Conservation (phyloP, 2,329 filamentous ascomycete species). For the Massarina eburnea region DNA sequence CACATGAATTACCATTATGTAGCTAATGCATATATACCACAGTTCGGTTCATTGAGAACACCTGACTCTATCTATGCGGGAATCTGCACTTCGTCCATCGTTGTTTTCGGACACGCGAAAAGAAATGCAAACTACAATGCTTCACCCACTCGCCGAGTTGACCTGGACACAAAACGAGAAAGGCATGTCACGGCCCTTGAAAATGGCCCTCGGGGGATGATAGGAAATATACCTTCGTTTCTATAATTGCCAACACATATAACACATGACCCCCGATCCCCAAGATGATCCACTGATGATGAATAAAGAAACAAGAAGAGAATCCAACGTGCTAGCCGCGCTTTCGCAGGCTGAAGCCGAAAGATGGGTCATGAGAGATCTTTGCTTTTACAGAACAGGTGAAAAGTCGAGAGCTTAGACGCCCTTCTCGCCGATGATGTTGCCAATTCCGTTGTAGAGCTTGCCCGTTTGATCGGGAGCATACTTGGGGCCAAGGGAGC, state of each 20-base stretch:
- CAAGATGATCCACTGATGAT: slow-evolving; percentile 20
- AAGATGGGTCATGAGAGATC: background rate
- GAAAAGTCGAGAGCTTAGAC: slow-evolving; percentile 7
- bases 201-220: slow-evolving; percentile 19
- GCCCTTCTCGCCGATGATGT: slow-evolving; percentile 36
- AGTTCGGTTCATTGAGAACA: slow-evolving; percentile 23
- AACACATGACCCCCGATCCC: slow-evolving; percentile 22
- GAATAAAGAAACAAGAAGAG: slow-evolving; percentile 35
- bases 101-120: slow-evolving; percentile 28
- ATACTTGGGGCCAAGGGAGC: slow-evolving; percentile 45
- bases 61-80: slow-evolving; percentile 35
- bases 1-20: slow-evolving; percentile 38
- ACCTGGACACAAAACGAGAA: slow-evolving; percentile 14
- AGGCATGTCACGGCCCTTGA: slow-evolving; percentile 14
- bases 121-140: slow-evolving; percentile 15
- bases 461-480: slow-evolving; percentile 41
- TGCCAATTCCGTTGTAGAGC: slow-evolving; percentile 37
- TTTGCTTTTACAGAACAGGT: background rate
- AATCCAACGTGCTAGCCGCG: slow-evolving; percentile 9
- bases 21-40: slow-evolving; percentile 26
- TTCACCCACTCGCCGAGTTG: slow-evolving; percentile 13
- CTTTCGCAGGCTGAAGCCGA: slow-evolving; percentile 1
- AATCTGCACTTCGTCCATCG: slow-evolving; percentile 30
- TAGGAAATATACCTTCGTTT: slow-evolving; percentile 31
- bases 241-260: slow-evolving; percentile 37